phyloP scores from a whole-genome alignment of 352 stramenopile species.

The Pythium myriotylum region DNA sequence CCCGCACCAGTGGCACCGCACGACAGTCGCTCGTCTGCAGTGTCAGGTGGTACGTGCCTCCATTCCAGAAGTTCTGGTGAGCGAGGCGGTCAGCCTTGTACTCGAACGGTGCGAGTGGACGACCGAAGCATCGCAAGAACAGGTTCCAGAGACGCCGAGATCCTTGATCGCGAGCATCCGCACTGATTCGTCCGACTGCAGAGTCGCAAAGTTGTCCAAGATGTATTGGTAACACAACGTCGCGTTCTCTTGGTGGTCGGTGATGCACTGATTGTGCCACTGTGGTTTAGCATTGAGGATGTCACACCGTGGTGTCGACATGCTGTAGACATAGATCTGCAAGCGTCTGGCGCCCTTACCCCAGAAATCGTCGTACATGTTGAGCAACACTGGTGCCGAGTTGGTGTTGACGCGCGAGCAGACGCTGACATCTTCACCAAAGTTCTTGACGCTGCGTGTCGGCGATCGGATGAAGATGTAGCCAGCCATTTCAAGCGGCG shows the following conservation, averaged over 20 bases:
- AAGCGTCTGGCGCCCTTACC: too few species aligned
- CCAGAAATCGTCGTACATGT: too few species aligned
- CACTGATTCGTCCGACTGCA: slow-evolving; percentile 31
- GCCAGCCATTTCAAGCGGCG: too few species aligned
- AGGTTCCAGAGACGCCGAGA: slow-evolving; percentile 42
- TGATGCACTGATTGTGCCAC: slow-evolving; percentile 32
- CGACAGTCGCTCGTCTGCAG: slow-evolving; percentile 53
- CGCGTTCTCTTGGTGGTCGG: slow-evolving; percentile 27
- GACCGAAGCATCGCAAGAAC: slow-evolving; percentile 49
- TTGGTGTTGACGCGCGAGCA: too few species aligned
- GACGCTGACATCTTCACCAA: too few species aligned
- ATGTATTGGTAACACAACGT: slow-evolving; percentile 46
- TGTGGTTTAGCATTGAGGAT: not conserved
- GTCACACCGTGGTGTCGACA: slow-evolving; percentile 34
- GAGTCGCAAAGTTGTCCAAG: slow-evolving; percentile 41
- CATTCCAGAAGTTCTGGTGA: slow-evolving; percentile 48
- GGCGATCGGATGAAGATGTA: too few species aligned
- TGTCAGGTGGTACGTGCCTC: slow-evolving; percentile 43
- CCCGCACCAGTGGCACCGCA: slow-evolving; percentile 37
- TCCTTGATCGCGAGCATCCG: slow-evolving; percentile 38
- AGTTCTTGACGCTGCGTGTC: too few species aligned
- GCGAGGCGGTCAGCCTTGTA: slow-evolving; percentile 62
- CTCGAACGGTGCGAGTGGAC: slow-evolving; percentile 37
- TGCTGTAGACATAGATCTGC: slow-evolving; percentile 33
- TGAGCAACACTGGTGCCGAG: too few species aligned